A percentile compares a stretch with the other conserved stretches of the same genome.
These are phyloP conservation scores for Zasmidium citrigriseum DNA, from an alignment of 2,329 filamentous ascomycete genomes.

Conservation along the genomic window DNA sequence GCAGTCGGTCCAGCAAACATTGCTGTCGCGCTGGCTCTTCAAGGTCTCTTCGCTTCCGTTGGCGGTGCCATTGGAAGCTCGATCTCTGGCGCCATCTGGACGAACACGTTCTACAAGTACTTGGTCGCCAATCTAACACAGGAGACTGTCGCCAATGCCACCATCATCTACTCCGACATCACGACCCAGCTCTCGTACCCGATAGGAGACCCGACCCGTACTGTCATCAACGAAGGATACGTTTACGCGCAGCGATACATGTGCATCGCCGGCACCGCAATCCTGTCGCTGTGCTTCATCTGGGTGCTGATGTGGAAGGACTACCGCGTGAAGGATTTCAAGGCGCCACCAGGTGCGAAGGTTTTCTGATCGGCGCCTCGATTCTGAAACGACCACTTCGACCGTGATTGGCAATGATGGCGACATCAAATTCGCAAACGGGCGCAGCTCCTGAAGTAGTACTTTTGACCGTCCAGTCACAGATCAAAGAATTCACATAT, in stretches of 20 bases:
- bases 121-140: neutral
- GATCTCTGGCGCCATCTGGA: neutral
- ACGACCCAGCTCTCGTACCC: neutral
- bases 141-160: neutral
- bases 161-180: neutral
- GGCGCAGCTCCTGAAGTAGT: neutral
- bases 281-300: neutral
- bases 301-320: neutral
- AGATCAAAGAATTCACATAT: neutral
- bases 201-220: neutral
- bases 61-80: neutral
- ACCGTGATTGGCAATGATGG: neutral
- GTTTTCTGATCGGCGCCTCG: neutral
- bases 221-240: neutral
- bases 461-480: neutral
- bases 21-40: neutral
- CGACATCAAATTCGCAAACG: neutral
- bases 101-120: neutral
- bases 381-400: neutral
- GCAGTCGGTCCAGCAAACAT: neutral
- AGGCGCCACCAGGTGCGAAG: neutral
- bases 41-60: neutral
- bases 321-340: neutral
- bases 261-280: neutral
- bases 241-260: neutral